These are phyloP conservation scores for Pythium oligandrum DNA, from an alignment of 352 stramenopile genomes.

Conservation along the genomic window DNA sequence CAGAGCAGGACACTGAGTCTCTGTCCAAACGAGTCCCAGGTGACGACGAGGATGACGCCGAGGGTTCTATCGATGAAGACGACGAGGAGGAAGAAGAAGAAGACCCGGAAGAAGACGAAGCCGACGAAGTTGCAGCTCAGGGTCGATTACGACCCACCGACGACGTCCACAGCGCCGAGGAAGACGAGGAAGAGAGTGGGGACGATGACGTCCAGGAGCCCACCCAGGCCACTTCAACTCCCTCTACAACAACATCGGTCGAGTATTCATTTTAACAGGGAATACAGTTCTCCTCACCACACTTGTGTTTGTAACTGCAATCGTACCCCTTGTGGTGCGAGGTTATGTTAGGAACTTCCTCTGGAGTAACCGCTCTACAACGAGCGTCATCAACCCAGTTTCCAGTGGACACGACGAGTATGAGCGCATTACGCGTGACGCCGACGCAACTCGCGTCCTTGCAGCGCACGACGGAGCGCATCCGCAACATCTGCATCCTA, in stretches of 20 bases:
- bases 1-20: background rate
- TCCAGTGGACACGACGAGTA: background rate
- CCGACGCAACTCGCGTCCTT: conserved; percentile 47
- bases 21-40: background rate
- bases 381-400: conserved; percentile 6
- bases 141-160: conserved; percentile 10
- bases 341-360: too few species aligned
- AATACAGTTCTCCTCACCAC: too few species aligned
- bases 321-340: too few species aligned
- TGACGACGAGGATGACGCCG: conserved; percentile 4
- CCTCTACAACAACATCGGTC: conserved; percentile 3
- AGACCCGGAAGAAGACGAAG: conserved; percentile 16
- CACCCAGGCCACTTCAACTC: background rate
- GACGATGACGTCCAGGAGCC: conserved; percentile 29
- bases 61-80: conserved; percentile 10
- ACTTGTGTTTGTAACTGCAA: too few species aligned
- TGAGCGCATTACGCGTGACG: conserved; percentile 34
- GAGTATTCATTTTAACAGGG: conserved; percentile 21
- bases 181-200: conserved; percentile 19
- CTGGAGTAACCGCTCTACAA: too few species aligned
- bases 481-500: conserved; percentile 95
- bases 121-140: conserved; percentile 16
- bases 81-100: conserved; percentile 17
- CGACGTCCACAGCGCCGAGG: conserved; percentile 1
- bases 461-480: conserved; percentile 70